These are phyloP conservation scores for Hemisphaericaspora xylofermentans DNA, from an alignment of 1,139 yeast genomes.

Conservation along the genomic window DNA sequence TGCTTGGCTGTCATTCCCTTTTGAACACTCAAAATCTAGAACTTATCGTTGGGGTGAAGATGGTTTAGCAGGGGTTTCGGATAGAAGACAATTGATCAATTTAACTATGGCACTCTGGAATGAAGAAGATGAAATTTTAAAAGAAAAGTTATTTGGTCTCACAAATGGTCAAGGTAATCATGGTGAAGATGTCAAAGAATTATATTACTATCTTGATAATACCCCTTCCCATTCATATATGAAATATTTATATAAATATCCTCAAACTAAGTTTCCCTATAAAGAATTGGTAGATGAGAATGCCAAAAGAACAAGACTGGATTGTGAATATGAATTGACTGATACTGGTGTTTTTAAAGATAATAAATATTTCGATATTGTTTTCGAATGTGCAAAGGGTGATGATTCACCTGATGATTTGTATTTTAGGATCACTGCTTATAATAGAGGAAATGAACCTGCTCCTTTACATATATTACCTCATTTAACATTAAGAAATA, in stretches of 20 bases:
- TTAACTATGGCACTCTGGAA: conserved; percentile 88
- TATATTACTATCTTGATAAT: conserved; percentile 83
- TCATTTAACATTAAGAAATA: conserved; percentile 82
- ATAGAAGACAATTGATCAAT: conserved; percentile 78
- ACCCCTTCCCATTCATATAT: conserved; percentile 93
- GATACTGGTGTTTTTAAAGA: conserved; percentile 80
- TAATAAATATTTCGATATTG: conserved; percentile 84
- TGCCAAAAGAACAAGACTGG: conserved; percentile 60
- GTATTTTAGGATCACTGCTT: conserved; percentile 83
- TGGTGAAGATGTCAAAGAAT: conserved; percentile 90
- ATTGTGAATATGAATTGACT: conserved; percentile 68
- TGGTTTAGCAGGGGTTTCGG: conserved; percentile 90
- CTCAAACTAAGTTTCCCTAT: conserved; percentile 83
- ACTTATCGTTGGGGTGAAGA: conserved; percentile 97
- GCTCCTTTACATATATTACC: conserved; percentile 90
- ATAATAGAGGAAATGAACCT: conserved; percentile 77
- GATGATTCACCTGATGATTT: conserved; percentile 80
- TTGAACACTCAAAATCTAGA: conserved; percentile 81
- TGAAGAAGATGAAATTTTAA: conserved; percentile 80
- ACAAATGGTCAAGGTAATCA: conserved; percentile 95
- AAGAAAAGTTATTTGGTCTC: conserved; percentile 85
- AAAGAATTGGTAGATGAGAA: conserved; percentile 71
- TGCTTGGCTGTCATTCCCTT: conserved; percentile 91
- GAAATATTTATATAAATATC: conserved; percentile 91
- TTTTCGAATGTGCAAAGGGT: conserved; percentile 88